A percentile compares a stretch with the other conserved stretches of the same genome.
These are phyloP conservation scores for Orbilia javanica DNA, from an alignment of 2,329 filamentous ascomycete species.

Conservation along the genomic window DNA sequence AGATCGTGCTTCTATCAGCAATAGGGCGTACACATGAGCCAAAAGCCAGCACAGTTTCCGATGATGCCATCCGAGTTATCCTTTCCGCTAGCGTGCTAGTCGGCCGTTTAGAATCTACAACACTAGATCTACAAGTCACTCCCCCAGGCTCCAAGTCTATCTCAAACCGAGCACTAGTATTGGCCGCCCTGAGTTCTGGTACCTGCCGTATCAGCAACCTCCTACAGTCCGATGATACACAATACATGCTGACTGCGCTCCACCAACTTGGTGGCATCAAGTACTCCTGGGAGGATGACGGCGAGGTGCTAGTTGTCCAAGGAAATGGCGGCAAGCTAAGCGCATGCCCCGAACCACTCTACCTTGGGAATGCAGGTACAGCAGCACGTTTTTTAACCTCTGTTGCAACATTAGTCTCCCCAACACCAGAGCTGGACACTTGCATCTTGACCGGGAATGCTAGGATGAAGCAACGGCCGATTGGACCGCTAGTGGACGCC, in stretches of 20 bases:
- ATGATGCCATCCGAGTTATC: constrained; percentile 83
- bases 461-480: constrained; percentile 95
- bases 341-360: constrained; percentile 81
- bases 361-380: constrained; percentile 95
- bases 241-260: constrained; percentile 97
- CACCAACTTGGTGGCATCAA: constrained; percentile 84
- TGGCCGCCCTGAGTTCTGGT: constrained; percentile 89
- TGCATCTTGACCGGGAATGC: constrained; percentile 92
- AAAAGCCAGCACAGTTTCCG: constrained; percentile 88
- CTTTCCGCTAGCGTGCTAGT: constrained; percentile 84
- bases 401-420: constrained; percentile 83
- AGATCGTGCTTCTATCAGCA: constrained; percentile 89
- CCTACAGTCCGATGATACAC: constrained; percentile 94
- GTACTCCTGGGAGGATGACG: constrained; percentile 93
- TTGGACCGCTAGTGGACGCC: constrained; percentile 91
- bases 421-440: constrained; percentile 72
- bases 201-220: constrained; percentile 90
- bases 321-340: constrained; percentile 88
- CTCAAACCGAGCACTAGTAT: constrained; percentile 92
- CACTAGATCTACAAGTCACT: constrained; percentile 81
- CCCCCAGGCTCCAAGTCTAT: constrained; percentile 98
- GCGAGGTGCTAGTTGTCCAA: constrained; percentile 87
- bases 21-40: constrained; percentile 90
- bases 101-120: constrained; percentile 65
- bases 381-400: constrained; percentile 95